Conservation (phyloP, 768 basidiomycete species). For the Panus rudis region DNA sequence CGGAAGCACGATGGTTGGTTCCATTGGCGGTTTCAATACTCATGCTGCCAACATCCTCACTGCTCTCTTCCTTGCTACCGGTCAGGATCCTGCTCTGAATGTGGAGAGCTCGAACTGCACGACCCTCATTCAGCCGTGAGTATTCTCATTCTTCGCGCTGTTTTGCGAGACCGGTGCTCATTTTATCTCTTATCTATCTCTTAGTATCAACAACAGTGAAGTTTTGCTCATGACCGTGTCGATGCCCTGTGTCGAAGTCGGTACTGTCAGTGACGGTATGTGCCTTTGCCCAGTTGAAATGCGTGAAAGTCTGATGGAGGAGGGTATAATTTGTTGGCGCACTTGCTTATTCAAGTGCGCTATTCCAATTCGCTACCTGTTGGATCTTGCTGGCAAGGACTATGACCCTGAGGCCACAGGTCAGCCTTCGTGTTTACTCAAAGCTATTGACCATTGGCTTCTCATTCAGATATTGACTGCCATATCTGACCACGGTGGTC, state of each 20-base stretch:
- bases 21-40: conserved; percentile 97
- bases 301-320: too few relatives aligned
- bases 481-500: too few relatives aligned
- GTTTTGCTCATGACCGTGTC: conserved; percentile 90
- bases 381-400: too few relatives aligned
- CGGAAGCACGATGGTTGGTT: conserved; percentile 97
- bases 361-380: too few relatives aligned
- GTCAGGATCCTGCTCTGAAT: conserved; percentile 98
- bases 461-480: too few relatives aligned
- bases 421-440: too few relatives aligned
- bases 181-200: conserved; percentile 1
- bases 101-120: conserved; percentile 98
- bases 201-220: conserved; percentile 82
- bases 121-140: conserved; percentile 97
- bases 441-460: too few relatives aligned
- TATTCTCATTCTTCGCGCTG: conserved; percentile 19
- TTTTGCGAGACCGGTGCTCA: conserved; percentile 2
- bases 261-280: conserved; percentile 95
- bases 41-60: conserved; percentile 98
- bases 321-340: too few relatives aligned
- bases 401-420: too few relatives aligned
- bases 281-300: conserved; percentile 86
- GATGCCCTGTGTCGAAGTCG: conserved; percentile 99
- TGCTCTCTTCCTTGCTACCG: conserved; percentile 91
- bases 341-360: too few relatives aligned